A percentile compares a stretch with the other conserved stretches of the same genome.
These are phyloP conservation scores for Cyclotella kingstonii DNA, from an alignment of 108 stramenopile species.

Conservation along the genomic window DNA sequence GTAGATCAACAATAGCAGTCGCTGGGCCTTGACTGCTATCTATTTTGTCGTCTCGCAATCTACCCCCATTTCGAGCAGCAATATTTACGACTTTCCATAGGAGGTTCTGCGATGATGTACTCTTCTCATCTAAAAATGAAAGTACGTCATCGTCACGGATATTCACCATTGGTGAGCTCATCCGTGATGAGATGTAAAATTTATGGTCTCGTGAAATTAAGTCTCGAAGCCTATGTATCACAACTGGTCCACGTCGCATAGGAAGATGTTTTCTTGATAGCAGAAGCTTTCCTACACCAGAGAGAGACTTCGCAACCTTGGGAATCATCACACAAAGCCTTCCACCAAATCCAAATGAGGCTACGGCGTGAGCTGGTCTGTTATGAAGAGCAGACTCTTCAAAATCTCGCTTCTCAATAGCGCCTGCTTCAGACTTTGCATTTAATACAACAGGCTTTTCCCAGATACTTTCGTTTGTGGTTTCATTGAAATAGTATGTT, in stretches of 20 bases:
- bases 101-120: constrained; percentile 42
- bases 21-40: constrained; percentile 18
- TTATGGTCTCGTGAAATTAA: constrained; percentile 31
- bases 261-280: background rate
- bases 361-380: constrained; percentile 47
- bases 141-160: constrained; percentile 37
- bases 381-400: background rate
- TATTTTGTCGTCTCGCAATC: constrained; percentile 63
- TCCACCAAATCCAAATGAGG: constrained; percentile 72
- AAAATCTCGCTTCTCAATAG: background rate
- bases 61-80: constrained; percentile 61
- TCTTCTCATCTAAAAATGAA: constrained; percentile 44
- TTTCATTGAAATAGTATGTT: constrained; percentile 55
- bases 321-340: constrained; percentile 55
- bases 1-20: constrained; percentile 64
- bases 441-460: constrained; percentile 10
- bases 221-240: constrained; percentile 36
- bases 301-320: constrained; percentile 35
- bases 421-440: background rate
- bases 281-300: constrained; percentile 8
- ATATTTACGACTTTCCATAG: constrained; percentile 75
- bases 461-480: constrained; percentile 44
- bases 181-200: constrained; percentile 46
- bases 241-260: constrained; percentile 44
- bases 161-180: constrained; percentile 32